Evolutionary conservation across 2,329 filamentous ascomycete species (phyloP).

Genomic region (Cladosporium velox): DNA sequence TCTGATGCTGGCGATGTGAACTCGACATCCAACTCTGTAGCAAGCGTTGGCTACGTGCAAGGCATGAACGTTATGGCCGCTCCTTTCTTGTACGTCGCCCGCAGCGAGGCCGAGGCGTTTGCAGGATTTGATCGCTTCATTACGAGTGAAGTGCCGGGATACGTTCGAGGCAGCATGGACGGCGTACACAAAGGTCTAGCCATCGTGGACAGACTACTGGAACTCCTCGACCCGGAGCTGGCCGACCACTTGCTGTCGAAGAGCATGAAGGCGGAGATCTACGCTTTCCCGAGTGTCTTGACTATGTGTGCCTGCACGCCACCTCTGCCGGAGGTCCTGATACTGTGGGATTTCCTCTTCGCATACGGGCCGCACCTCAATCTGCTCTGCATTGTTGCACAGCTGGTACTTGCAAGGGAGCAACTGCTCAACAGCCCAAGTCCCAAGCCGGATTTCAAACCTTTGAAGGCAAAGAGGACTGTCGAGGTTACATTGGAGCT

Average conservation of each 20-base stretch:
- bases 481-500: constrained; percentile 73
- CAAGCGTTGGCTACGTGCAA: constrained; percentile 89
- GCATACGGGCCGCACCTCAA: constrained; percentile 95
- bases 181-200: constrained; percentile 91
- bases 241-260: constrained; percentile 82
- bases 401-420: constrained; percentile 84
- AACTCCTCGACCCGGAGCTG: constrained; percentile 87
- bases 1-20: constrained; percentile 56
- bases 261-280: constrained; percentile 88
- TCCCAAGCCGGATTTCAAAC: constrained; percentile 65
- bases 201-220: constrained; percentile 87
- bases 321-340: constrained; percentile 86
- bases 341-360: constrained; percentile 96
- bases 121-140: constrained; percentile 86
- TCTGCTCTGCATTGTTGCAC: constrained; percentile 93
- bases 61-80: constrained; percentile 98
- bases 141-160: constrained; percentile 84
- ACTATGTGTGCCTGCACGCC: constrained; percentile 96
- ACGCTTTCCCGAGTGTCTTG: constrained; percentile 92
- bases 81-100: constrained; percentile 90
- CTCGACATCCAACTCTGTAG: constrained; percentile 38
- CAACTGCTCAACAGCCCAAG: constrained; percentile 82
- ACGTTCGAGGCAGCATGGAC: constrained; percentile 94
- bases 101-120: constrained; percentile 93
- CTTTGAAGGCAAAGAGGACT: constrained; percentile 35